phyloP scores from a whole-genome alignment of 202 grass and related monocot species.

The Hordeum pubiflorum region DNA sequence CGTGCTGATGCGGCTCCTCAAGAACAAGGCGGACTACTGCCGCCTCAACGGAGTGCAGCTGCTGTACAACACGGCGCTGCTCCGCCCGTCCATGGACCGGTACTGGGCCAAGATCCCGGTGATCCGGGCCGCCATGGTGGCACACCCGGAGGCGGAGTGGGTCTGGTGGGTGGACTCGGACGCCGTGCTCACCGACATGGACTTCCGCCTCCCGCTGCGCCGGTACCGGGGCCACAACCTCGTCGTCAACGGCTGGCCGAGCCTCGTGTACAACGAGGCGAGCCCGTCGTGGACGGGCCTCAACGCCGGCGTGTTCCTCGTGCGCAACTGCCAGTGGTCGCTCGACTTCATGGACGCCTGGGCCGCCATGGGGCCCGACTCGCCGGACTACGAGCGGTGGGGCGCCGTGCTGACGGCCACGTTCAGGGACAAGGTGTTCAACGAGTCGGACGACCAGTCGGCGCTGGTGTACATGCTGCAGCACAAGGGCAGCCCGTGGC shows the following conservation, averaged over 20 bases:
- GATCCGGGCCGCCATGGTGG: conserved; percentile 73
- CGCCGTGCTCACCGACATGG: conserved; percentile 95
- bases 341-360: conserved; percentile 84
- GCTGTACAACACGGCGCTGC: conserved; percentile 65
- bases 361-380: conserved; percentile 64
- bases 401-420: conserved; percentile 45
- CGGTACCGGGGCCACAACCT: conserved; percentile 60
- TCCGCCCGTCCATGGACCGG: conserved; percentile 53
- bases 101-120: conserved; percentile 83
- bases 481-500: conserved; percentile 42
- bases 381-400: conserved; percentile 55
- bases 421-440: conserved; percentile 70
- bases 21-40: conserved; percentile 93
- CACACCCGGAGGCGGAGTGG: conserved; percentile 87
- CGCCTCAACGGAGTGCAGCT: conserved; percentile 60
- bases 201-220: conserved; percentile 53
- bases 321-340: conserved; percentile 91
- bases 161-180: conserved; percentile 98
- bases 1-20: conserved; percentile 60
- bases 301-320: conserved; percentile 82
- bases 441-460: conserved; percentile 83
- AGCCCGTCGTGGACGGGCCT: conserved; percentile 60
- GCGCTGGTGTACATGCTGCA: conserved; percentile 82
- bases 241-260: conserved; percentile 68
- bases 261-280: conserved; percentile 34